Evolutionary conservation across 768 basidiomycete species (phyloP).

Genomic region (Tricholoma flavovirens): DNA sequence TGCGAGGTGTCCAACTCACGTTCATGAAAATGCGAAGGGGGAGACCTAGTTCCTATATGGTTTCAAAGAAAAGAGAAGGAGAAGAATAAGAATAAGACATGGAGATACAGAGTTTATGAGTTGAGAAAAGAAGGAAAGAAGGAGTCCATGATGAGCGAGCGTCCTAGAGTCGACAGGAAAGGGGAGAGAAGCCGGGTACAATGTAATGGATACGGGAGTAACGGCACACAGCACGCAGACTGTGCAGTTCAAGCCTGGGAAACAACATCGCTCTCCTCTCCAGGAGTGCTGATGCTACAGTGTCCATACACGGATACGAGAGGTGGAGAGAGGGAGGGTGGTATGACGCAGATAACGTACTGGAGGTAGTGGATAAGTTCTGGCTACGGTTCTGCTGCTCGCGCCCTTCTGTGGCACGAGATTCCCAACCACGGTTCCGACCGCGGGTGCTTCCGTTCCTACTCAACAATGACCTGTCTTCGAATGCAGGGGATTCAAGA

Average conservation of each 20-base stretch:
- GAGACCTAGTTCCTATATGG: slow-evolving; percentile 45
- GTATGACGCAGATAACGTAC: slow-evolving; percentile 62
- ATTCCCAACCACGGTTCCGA: slow-evolving; percentile 25
- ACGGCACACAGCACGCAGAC: slow-evolving; percentile 21
- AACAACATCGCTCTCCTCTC: slow-evolving; percentile 15
- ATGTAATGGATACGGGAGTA: slow-evolving; percentile 19
- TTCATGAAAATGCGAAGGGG: slow-evolving; percentile 30
- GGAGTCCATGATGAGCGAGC: slow-evolving; percentile 39
- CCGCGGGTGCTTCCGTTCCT: slow-evolving; percentile 24
- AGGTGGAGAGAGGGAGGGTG: slow-evolving; percentile 33
- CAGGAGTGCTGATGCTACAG: slow-evolving; percentile 21
- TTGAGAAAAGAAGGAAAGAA: slow-evolving; percentile 29
- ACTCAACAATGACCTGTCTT: slow-evolving; percentile 18
- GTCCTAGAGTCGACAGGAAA: slow-evolving; percentile 30
- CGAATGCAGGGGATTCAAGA: slow-evolving; percentile 10
- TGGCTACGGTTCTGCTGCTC: slow-evolving; percentile 24
- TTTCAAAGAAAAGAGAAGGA: slow-evolving; percentile 28
- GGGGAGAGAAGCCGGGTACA: slow-evolving; percentile 23
- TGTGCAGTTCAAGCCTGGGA: slow-evolving; percentile 12
- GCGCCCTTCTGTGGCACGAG: slow-evolving; percentile 20
- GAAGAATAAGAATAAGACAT: slow-evolving; percentile 26
- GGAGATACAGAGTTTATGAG: slow-evolving; percentile 15
- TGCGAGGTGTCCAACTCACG: slow-evolving; percentile 9
- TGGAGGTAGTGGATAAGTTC: slow-evolving; percentile 36
- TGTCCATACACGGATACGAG: slow-evolving; percentile 30